Base-by-base conservation (phyloP, 176 grass and related monocot genomes). In the Elymus sibiricus region DNA sequence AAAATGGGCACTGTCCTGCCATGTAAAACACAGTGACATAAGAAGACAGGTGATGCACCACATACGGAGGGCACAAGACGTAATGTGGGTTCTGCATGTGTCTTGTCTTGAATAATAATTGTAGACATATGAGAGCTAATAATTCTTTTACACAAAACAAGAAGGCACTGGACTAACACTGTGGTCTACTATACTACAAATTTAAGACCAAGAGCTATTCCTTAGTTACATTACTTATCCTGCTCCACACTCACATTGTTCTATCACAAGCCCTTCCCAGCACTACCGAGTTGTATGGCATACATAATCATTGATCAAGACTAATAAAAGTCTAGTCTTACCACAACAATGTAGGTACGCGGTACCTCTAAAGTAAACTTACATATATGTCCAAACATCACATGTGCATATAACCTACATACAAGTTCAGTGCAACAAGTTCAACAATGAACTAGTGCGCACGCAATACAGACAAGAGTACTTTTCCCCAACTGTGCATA, bases 371-470 rank as follows among this genome's bases (percentile, higher is more conserved):
- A 31, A 64, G 12, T 40, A 70, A 85, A 46, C 32, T n/a, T 38
- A 62, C 17, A 82, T 39, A 82, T 9, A 70, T 77, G 78, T 40
- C 61, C 15, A 69, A 85, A 61, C 15, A 46, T 71, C 13, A 76
- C 62, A 28, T 39, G 40, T 17, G 1, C 32, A 37, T 64, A 39
- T 37, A 19, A 6, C 42, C 8, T 19, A 75, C 53, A 34, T 75
- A 77, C 77, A 8, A 73, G 11, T 39, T 82, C 34, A 86, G 29
- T 13, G 73, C 40, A 53, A 44, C 21, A 73, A 46, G 46, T 79
- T 27, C 2, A 79, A 79, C 64, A 72, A 14, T 47, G 65, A 49
- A 83, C 5, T 39, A 62, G 14, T 7, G 13, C 1, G 15, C 24
- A 31, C 19, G 14, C 25, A 72, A 55, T 44, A 12, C 63, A 64